Evolutionary conservation across 2,329 filamentous ascomycete species (phyloP).

Genomic region (Aspergillus hortae): DNA sequence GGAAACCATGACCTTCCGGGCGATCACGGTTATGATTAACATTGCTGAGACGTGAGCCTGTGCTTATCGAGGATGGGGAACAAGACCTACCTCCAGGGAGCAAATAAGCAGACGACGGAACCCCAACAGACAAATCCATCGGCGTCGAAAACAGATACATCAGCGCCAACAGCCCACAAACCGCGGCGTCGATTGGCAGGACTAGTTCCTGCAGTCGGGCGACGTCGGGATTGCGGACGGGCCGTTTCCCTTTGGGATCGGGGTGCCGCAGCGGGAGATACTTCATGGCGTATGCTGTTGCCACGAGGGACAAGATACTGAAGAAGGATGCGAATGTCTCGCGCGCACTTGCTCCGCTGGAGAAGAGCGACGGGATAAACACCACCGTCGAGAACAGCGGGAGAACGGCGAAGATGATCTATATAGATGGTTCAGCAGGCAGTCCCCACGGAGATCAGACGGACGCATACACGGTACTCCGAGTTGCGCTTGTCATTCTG

Average conservation of each 20-base stretch:
- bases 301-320: conserved; percentile 33
- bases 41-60: conserved; percentile 24
- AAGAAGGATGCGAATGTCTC: conserved; percentile 29
- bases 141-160: conserved; percentile 20
- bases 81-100: conserved; percentile 36
- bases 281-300: conserved; percentile 37
- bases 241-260: conserved; percentile 29
- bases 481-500: conserved; percentile 39
- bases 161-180: conserved; percentile 29
- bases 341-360: conserved; percentile 11
- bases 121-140: conserved; percentile 12
- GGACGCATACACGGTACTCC: conserved; percentile 36
- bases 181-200: conserved; percentile 23
- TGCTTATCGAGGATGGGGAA: no score
- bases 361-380: conserved; percentile 32
- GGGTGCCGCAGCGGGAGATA: conserved; percentile 22
- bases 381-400: conserved; percentile 29
- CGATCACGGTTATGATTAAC: conserved; percentile 28
- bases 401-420: conserved; percentile 35
- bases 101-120: conserved; percentile 29
- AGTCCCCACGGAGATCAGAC: not conserved
- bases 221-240: conserved; percentile 19
- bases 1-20: conserved; percentile 34
- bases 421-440: conserved; percentile 3
- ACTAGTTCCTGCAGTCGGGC: conserved; percentile 21